phyloP scores from a whole-genome alignment of 148 eudicot genomes.

The Gaultheria prostrata region DNA sequence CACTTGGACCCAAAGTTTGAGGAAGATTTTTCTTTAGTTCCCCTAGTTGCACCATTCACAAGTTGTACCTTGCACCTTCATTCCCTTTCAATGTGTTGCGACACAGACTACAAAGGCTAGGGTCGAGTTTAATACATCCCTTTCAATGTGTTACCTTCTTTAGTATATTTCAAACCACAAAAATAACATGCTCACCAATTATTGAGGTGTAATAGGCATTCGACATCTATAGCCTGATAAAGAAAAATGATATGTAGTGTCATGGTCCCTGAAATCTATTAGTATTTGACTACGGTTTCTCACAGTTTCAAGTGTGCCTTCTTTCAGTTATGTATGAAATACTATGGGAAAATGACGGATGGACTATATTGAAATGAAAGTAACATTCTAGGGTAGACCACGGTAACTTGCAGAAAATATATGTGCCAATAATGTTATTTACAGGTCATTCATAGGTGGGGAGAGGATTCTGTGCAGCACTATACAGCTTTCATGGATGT shows the following conservation, averaged over 20 bases:
- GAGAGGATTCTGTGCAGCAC: background rate
- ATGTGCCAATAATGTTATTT: background rate
- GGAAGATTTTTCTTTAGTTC: background rate
- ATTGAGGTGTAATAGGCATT: background rate
- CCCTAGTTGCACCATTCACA: background rate
- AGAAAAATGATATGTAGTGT: background rate
- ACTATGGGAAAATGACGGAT: background rate
- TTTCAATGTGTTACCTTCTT: too few species aligned
- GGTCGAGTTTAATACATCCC: too few species aligned
- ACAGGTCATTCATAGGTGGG: background rate
- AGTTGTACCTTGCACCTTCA: background rate
- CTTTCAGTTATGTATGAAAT: background rate
- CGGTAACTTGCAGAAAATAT: background rate
- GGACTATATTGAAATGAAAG: background rate
- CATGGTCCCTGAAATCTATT: background rate
- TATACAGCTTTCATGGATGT: background rate
- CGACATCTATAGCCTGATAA: background rate
- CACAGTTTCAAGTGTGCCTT: background rate
- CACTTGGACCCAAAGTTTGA: background rate
- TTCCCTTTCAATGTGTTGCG: background rate
- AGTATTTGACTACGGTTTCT: background rate
- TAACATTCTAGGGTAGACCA: background rate
- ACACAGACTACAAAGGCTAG: too few species aligned
- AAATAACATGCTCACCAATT: background rate
- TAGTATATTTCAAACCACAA: too few species aligned